Percentiles rank a stretch among this genome's conserved stretches.
Conservation (phyloP, 2,329 filamentous ascomycete species). For the Exophiala calicioides region DNA sequence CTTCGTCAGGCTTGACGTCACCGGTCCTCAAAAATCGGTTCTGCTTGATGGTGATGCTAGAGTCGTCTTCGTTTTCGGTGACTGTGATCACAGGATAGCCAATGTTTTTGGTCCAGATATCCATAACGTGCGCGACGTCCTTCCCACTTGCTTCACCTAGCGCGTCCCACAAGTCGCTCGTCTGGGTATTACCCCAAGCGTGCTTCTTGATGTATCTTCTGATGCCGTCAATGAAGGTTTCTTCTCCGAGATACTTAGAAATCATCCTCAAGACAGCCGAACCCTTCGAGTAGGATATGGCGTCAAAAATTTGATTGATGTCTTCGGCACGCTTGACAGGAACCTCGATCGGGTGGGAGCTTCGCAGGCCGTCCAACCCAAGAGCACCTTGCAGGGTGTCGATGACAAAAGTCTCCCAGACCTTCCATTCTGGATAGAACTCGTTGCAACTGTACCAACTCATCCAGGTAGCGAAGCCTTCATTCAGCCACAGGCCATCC, state of each 20-base stretch:
- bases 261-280: slow-evolving; percentile 97
- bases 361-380: slow-evolving; percentile 83
- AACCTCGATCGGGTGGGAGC: slow-evolving; percentile 94
- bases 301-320: slow-evolving; percentile 97
- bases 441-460: slow-evolving; percentile 91
- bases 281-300: slow-evolving; percentile 96
- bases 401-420: slow-evolving; percentile 93
- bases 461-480: slow-evolving; percentile 90
- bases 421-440: slow-evolving; percentile 98
- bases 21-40: slow-evolving; percentile 92
- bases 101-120: slow-evolving; percentile 95
- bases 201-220: slow-evolving; percentile 91
- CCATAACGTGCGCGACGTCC: slow-evolving; percentile 85
- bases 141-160: slow-evolving; percentile 87
- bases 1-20: slow-evolving; percentile 91
- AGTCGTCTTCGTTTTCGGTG: slow-evolving; percentile 69
- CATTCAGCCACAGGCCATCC: slow-evolving; percentile 96
- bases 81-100: slow-evolving; percentile 90
- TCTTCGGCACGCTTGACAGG: slow-evolving; percentile 93
- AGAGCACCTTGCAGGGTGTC: slow-evolving; percentile 88
- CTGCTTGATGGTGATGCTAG: slow-evolving; percentile 83
- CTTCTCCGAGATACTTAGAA: slow-evolving; percentile 90
- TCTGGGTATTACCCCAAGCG: slow-evolving; percentile 93
- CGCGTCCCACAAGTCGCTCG: slow-evolving; percentile 85
- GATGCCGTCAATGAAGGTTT: slow-evolving; percentile 88